These are phyloP conservation scores for Jatropha podagrica DNA, from an alignment of 441 rosid species.

Conservation along the genomic window DNA sequence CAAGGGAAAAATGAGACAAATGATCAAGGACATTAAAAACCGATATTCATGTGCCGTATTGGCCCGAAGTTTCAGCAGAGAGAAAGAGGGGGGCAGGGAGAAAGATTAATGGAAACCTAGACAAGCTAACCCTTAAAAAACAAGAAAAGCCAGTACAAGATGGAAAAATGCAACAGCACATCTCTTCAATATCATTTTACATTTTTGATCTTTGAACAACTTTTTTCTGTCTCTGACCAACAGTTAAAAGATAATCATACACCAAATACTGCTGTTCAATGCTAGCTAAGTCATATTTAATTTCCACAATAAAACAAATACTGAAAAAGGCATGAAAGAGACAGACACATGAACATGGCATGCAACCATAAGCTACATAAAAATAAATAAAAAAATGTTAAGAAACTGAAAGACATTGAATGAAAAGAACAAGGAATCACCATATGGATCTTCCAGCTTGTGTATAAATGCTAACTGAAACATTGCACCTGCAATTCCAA, in stretches of 20 bases:
- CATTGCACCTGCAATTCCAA: conserved; percentile 67
- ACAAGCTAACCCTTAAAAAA: not conserved
- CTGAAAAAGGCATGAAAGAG: not conserved
- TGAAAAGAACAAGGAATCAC: conserved; percentile 30
- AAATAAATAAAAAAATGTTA: not conserved
- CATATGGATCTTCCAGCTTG: conserved; percentile 70
- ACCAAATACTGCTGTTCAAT: not conserved
- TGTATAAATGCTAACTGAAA: conserved; percentile 74
- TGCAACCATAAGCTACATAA: not conserved
- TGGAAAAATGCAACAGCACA: not conserved
- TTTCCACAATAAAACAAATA: not conserved
- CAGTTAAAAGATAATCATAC: not conserved
- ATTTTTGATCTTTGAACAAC: not conserved
- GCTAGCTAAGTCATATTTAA: too few relatives aligned
- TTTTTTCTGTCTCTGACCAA: not conserved
- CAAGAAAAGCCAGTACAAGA: not conserved
- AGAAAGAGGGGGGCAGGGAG: too few relatives aligned
- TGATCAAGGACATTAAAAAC: not conserved
- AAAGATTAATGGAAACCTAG: too few relatives aligned
- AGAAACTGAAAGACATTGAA: not conserved
- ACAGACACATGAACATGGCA: not conserved
- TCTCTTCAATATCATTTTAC: not conserved
- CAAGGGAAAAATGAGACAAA: not conserved
- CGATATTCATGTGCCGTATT: not conserved
- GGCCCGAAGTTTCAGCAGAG: too few relatives aligned